A percentile compares a stretch with the other conserved stretches of the same genome.
These are phyloP conservation scores for Monosporascus sp. DNA, from an alignment of 2,329 filamentous ascomycete species.

Conservation along the genomic window DNA sequence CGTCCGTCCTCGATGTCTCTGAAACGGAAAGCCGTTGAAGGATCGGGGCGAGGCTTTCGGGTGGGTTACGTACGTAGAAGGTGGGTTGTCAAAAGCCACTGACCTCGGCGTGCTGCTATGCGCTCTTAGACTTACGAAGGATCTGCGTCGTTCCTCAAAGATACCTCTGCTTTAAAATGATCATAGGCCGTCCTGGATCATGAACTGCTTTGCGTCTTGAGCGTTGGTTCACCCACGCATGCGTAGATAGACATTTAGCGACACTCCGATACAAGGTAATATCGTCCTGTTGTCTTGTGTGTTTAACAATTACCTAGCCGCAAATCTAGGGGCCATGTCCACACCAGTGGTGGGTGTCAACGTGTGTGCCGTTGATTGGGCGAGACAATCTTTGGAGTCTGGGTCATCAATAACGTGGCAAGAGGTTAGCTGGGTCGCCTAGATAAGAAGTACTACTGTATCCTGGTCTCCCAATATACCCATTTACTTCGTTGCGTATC, in stretches of 20 bases:
- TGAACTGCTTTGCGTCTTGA: background rate
- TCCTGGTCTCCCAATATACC: background rate
- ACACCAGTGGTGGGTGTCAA: constrained; percentile 26
- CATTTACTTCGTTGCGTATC: background rate
- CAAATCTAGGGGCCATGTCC: constrained; percentile 15
- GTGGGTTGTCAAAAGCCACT: background rate
- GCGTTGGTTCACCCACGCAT: background rate
- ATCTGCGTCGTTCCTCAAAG: background rate
- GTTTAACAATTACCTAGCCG: constrained; percentile 18
- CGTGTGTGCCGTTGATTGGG: constrained; percentile 30
- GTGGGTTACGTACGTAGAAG: background rate
- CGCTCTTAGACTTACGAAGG: background rate
- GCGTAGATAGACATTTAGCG: too few species aligned
- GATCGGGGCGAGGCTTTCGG: background rate
- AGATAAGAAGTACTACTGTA: constrained; percentile 16
- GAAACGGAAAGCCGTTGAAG: background rate
- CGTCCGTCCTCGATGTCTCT: background rate
- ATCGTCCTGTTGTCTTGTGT: constrained; percentile 9
- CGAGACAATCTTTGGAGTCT: constrained; percentile 13
- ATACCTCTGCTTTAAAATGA: background rate
- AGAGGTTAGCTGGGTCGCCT: constrained; percentile 23
- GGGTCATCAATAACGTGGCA: constrained; percentile 10
- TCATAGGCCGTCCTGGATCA: background rate
- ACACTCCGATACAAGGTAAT: constrained; percentile 2
- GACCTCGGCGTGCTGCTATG: background rate